A percentile compares a stretch with the other conserved stretches of the same genome.
These are phyloP conservation scores for Phytopythium litorale DNA, from an alignment of 352 stramenopile species.

Conservation along the genomic window DNA sequence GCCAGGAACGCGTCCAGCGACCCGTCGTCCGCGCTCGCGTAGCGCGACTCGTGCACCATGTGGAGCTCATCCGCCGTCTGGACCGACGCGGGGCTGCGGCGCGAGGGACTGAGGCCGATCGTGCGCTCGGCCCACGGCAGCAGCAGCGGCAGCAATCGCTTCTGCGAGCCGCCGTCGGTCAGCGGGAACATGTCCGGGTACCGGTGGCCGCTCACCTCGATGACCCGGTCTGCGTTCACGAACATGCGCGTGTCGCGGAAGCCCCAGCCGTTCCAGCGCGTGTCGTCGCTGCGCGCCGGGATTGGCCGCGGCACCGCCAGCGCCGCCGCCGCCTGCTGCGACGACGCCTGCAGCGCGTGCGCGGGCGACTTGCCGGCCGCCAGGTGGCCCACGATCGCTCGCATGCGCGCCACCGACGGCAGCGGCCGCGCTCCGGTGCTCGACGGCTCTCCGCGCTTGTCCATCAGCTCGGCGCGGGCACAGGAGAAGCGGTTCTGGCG, in stretches of 20 bases:
- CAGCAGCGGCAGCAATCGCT: constrained; percentile 48
- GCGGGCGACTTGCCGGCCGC: constrained; percentile 2
- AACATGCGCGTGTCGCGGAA: constrained; percentile 70
- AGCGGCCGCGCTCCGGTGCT: background rate
- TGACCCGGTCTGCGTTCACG: constrained; percentile 43
- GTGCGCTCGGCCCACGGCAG: constrained; percentile 54
- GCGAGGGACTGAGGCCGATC: constrained; percentile 45
- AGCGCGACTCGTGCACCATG: constrained; percentile 18
- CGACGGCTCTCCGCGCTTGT: background rate
- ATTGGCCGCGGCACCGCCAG: constrained; percentile 8
- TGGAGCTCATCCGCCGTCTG: constrained; percentile 26
- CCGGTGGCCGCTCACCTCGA: constrained; percentile 57
- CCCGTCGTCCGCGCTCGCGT: constrained; percentile 2
- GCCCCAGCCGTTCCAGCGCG: constrained; percentile 73
- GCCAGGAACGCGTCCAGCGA: constrained; percentile 29
- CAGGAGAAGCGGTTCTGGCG: background rate
- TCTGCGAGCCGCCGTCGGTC: constrained; percentile 10
- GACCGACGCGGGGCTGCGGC: constrained; percentile 30
- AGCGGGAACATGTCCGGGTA: constrained; percentile 60
- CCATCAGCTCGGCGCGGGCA: background rate
- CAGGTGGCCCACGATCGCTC: constrained; percentile 43
- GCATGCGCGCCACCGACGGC: constrained; percentile 44
- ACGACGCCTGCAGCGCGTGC: background rate
- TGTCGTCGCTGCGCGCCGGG: constrained; percentile 27
- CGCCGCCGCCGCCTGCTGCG: background rate